phyloP scores from a whole-genome alignment of 1,139 yeast genomes.

The Debaryomycetaceae sp. region DNA sequence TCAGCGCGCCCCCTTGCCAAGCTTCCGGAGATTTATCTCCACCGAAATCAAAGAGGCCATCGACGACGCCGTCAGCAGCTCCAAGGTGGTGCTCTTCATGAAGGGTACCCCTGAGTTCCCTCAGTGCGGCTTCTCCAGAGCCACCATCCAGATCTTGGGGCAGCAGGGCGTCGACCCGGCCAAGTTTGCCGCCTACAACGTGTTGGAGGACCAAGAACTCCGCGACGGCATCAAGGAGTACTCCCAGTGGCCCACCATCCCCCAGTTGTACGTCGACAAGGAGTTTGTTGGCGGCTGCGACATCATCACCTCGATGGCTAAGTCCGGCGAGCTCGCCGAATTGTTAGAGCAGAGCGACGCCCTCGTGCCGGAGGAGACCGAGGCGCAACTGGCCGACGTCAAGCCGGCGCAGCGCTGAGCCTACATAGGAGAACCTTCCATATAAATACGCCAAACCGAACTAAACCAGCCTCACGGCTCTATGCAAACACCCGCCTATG shows the following conservation, averaged over 20 bases:
- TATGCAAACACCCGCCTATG: background rate
- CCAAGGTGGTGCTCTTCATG: conserved; percentile 94
- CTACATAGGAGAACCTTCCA: background rate
- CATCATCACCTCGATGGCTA: conserved; percentile 88
- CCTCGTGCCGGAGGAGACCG: conserved; percentile 70
- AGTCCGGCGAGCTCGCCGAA: conserved; percentile 83
- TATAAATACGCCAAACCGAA: background rate
- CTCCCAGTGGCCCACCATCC: conserved; percentile 93
- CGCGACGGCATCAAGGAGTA: conserved; percentile 93
- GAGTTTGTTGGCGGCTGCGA: conserved; percentile 99
- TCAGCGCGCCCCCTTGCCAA: conserved; percentile 2
- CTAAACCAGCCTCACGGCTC: background rate
- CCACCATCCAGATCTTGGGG: conserved; percentile 88
- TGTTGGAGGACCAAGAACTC: conserved; percentile 87
- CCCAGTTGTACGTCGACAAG: conserved; percentile 63
- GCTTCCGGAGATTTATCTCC: conserved; percentile 52
- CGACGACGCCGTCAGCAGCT: conserved; percentile 75
- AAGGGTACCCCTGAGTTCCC: conserved; percentile 98
- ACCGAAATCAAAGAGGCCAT: conserved; percentile 80
- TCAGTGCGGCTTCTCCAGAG: conserved; percentile 95
- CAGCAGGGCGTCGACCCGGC: conserved; percentile 96
- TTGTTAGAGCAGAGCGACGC: conserved; percentile 76
- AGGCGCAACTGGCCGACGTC: conserved; percentile 28
- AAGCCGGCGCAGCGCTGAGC: conserved; percentile 39
- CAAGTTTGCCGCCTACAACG: conserved; percentile 96